Conservation (phyloP, 192 early-diverging fungal species). For the Backusella macrospora region DNA sequence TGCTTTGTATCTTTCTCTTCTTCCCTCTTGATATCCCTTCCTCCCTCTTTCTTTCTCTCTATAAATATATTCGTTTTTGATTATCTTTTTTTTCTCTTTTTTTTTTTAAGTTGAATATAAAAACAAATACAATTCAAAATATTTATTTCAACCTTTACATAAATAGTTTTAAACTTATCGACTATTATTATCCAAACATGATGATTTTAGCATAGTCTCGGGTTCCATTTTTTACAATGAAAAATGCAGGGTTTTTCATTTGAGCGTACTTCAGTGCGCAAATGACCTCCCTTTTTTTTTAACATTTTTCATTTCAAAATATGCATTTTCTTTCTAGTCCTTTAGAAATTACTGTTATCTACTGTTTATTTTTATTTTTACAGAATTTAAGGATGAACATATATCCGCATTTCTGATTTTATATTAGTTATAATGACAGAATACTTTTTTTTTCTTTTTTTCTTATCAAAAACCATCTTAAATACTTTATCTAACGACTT, state of each 20-base stretch:
- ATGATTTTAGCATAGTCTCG: background rate
- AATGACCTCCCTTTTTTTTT: background rate
- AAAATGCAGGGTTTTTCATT: background rate
- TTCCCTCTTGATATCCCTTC: background rate
- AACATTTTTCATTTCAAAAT: background rate
- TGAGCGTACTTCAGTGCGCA: background rate
- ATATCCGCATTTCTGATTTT: too few relatives aligned
- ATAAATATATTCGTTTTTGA: background rate
- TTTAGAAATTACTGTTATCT: background rate
- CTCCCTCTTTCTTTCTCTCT: background rate
- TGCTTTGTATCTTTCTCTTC: background rate
- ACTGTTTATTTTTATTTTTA: too few relatives aligned
- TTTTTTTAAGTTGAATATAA: background rate
- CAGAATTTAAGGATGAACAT: too few relatives aligned
- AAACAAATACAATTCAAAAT: slow-evolving; percentile 1
- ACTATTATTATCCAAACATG: background rate
- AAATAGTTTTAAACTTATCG: background rate
- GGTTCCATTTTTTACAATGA: background rate
- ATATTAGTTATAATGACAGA: too few relatives aligned
- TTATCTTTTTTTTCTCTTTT: background rate
- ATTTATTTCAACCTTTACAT: background rate
- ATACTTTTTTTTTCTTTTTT: too few relatives aligned
- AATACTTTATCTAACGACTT: too few relatives aligned
- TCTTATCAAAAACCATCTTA: too few relatives aligned
- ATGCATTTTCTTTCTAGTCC: background rate